Evolutionary conservation across 1,139 yeast species (phyloP).

Genomic region (Geotrichum siamense): DNA sequence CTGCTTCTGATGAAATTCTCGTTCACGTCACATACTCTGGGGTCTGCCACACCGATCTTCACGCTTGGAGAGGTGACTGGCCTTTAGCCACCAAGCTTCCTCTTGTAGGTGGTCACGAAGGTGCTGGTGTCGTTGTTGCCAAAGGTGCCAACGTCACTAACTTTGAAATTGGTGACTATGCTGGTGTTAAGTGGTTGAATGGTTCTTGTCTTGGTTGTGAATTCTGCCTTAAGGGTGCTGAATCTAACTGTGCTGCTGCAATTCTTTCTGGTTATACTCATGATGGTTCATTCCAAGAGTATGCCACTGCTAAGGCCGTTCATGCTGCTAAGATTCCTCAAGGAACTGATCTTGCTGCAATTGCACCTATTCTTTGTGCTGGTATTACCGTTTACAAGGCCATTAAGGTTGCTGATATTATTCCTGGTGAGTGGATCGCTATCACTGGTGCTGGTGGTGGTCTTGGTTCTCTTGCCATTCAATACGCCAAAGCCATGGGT

Average conservation of each 20-base stretch:
- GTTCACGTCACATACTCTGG: conserved; percentile 59
- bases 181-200: conserved; percentile 67
- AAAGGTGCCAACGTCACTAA: conserved; percentile 60
- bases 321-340: conserved; percentile 74
- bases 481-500: conserved; percentile 80
- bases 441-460: conserved; percentile 84
- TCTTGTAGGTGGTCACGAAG: conserved; percentile 78
- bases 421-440: conserved; percentile 73
- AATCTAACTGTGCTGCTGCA: conserved; percentile 61
- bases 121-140: conserved; percentile 76
- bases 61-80: conserved; percentile 71
- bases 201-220: conserved; percentile 70
- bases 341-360: conserved; percentile 63
- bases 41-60: conserved; percentile 62
- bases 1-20: conserved; percentile 52
- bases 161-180: conserved; percentile 67
- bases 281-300: conserved; percentile 80
- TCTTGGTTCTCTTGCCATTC: conserved; percentile 70
- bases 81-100: conserved; percentile 58
- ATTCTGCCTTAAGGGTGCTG: conserved; percentile 58
- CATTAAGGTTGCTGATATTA: conserved; percentile 56
- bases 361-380: conserved; percentile 72
- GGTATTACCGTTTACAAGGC: conserved; percentile 84
- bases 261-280: conserved; percentile 72
- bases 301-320: conserved; percentile 76